Evolutionary conservation across 129 eudicot genomes (phyloP).

Genomic region (Dittrichia graveolens): DNA sequence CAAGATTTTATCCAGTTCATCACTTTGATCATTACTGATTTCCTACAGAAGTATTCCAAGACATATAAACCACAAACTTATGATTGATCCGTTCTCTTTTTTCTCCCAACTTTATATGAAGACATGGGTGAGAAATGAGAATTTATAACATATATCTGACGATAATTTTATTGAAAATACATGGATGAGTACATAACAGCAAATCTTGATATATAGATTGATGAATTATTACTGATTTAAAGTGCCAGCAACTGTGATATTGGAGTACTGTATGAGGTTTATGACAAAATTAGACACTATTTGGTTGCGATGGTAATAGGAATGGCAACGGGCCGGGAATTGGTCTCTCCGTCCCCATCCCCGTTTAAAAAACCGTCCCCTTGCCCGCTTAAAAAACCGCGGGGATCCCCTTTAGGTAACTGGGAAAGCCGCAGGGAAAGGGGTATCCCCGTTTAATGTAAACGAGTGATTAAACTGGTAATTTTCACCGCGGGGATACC

Average conservation of each 20-base stretch:
- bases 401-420: no score
- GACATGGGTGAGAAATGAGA: constrained; percentile 8
- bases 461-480: no score
- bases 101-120: background rate
- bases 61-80: background rate
- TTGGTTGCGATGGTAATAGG: background rate
- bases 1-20: no score
- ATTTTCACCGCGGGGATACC: no score
- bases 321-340: no score
- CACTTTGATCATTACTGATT: no score
- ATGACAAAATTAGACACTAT: background rate
- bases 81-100: background rate
- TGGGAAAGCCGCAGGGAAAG: no score
- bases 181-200: background rate
- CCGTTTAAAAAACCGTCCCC: no score
- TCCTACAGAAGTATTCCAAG: no score
- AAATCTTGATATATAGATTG: background rate
- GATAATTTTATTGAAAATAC: background rate
- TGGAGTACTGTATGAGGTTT: constrained; percentile 13
- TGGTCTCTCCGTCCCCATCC: no score
- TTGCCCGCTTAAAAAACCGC: no score
- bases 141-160: background rate
- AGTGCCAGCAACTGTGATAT: background rate
- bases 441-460: no score
- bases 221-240: background rate